Evolutionary conservation across 129 eudicot species (phyloP).

Genomic region (Centaurea solstitialis): DNA sequence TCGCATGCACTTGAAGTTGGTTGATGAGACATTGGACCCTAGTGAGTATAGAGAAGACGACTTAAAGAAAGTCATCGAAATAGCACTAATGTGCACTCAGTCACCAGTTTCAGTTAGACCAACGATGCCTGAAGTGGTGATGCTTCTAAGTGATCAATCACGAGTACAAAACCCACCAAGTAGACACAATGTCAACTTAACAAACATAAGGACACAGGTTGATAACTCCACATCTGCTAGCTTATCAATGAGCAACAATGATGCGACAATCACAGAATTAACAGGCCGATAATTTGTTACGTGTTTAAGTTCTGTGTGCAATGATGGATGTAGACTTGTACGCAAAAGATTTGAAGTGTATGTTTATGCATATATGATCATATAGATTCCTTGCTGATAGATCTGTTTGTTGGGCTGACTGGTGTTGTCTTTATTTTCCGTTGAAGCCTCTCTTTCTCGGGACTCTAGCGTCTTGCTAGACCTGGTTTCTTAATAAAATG

Average conservation of each 20-base stretch:
- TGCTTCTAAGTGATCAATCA: conserved; percentile 58
- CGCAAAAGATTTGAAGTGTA: neutral
- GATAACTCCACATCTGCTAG: conserved; percentile 26
- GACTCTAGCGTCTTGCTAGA: no score
- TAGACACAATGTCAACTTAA: conserved; percentile 37
- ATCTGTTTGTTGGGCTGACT: no score
- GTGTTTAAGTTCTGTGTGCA: neutral
- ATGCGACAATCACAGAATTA: conserved; percentile 38
- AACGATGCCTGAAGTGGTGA: conserved; percentile 71
- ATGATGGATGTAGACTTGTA: conserved; percentile 1
- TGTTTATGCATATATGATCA: conserved; percentile 12
- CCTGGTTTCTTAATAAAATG: no score
- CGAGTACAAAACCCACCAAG: conserved; percentile 38
- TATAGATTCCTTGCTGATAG: no score
- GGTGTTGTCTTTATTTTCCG: no score
- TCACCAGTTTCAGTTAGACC: conserved; percentile 67
- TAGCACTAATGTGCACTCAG: conserved; percentile 71
- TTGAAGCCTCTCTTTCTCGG: no score
- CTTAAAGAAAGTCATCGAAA: conserved; percentile 63
- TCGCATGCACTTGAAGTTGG: conserved; percentile 49
- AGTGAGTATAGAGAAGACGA: conserved; percentile 54
- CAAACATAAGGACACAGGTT: conserved; percentile 23
- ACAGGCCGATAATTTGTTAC: conserved; percentile 34
- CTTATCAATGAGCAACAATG: conserved; percentile 34
- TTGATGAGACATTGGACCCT: conserved; percentile 60